phyloP scores from a whole-genome alignment of 2,329 filamentous ascomycete species.

The Gliomastix tumulicola region DNA sequence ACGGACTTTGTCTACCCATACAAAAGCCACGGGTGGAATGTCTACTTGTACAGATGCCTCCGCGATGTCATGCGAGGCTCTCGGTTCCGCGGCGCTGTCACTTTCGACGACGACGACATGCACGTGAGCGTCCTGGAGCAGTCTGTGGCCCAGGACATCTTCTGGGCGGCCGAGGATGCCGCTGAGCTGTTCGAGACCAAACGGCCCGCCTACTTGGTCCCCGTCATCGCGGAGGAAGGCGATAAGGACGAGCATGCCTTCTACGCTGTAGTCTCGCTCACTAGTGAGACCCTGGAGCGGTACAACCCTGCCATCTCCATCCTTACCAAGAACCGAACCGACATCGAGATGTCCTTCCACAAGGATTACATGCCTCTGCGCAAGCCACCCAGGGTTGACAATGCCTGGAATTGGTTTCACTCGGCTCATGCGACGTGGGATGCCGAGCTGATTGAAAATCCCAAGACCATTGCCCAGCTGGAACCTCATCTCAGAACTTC shows the following conservation, averaged over 20 bases:
- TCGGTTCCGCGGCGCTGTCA: background rate
- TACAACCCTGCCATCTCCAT: too few relatives aligned
- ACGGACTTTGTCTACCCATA: too few relatives aligned
- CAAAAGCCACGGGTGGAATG: too few relatives aligned
- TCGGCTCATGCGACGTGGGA: too few relatives aligned
- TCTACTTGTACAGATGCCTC: too few relatives aligned
- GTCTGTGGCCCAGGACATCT: conserved; percentile 1
- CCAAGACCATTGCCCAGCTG: background rate
- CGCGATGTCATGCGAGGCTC: background rate
- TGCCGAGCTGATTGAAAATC: background rate
- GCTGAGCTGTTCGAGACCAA: background rate
- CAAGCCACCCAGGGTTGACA: too few relatives aligned
- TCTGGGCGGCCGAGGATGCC: background rate
- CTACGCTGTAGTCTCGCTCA: too few relatives aligned
- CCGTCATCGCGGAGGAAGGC: too few relatives aligned
- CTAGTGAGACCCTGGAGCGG: too few relatives aligned
- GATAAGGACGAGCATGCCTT: too few relatives aligned
- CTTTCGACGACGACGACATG: background rate
- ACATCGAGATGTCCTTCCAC: background rate
- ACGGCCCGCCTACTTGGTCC: conserved; percentile 1
- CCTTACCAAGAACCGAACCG: background rate
- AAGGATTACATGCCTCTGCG: too few relatives aligned
- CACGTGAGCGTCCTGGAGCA: background rate
- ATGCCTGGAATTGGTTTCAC: too few relatives aligned
- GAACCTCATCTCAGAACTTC: background rate